These are phyloP conservation scores for Aegilops umbellulata DNA, from an alignment of 176 grass and related monocot species.

Conservation along the genomic window DNA sequence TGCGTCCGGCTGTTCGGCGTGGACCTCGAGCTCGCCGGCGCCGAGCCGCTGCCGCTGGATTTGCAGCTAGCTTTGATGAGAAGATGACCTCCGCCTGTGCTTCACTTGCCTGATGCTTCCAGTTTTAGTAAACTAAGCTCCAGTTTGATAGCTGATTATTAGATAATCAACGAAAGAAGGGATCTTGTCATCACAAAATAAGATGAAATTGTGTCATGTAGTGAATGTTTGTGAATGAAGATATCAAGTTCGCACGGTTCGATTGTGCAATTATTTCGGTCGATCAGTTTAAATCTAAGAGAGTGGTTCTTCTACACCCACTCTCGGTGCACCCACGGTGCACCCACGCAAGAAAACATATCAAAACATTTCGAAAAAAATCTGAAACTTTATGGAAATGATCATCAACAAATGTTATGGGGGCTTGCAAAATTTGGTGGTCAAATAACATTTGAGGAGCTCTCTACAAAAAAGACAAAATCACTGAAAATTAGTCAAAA, in stretches of 20 bases:
- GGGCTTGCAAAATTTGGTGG: too few species aligned
- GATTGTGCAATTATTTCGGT: background rate
- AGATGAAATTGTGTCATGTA: background rate
- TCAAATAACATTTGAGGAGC: too few species aligned
- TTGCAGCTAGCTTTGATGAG: constrained; percentile 19
- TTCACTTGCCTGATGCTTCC: background rate
- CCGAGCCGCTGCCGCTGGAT: constrained; percentile 37
- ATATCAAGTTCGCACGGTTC: background rate
- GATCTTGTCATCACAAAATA: background rate
- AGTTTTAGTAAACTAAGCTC: background rate
- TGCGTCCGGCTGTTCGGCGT: constrained; percentile 64
- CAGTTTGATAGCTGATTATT: background rate
- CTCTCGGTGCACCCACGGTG: too few species aligned
- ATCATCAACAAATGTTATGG: too few species aligned
- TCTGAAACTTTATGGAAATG: too few species aligned
- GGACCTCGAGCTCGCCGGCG: constrained; percentile 32
- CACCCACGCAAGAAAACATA: too few species aligned
- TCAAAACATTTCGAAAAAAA: too few species aligned
- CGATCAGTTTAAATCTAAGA: too few species aligned
- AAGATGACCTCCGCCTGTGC: background rate
- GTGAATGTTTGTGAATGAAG: background rate
- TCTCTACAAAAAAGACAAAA: too few species aligned
- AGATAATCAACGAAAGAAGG: background rate
- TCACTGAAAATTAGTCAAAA: too few species aligned
- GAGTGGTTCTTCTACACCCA: too few species aligned